Evolutionary conservation across 2,329 filamentous ascomycete species (phyloP).

Genomic region (Pseudomassariella vexata): DNA sequence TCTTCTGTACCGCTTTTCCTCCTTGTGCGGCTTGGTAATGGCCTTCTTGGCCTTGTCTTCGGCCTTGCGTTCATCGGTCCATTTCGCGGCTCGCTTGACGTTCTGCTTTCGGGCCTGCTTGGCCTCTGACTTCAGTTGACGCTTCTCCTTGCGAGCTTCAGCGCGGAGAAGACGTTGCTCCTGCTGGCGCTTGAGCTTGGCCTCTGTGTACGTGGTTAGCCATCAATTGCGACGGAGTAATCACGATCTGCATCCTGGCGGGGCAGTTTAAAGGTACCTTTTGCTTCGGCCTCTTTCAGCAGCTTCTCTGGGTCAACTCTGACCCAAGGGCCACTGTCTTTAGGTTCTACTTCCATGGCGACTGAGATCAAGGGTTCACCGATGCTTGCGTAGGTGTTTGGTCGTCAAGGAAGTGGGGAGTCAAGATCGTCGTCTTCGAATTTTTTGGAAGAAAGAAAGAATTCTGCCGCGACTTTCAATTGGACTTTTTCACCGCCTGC

Average conservation of each 20-base stretch:
- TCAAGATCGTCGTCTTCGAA: no score
- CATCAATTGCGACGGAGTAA: neutral
- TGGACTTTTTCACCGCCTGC: no score
- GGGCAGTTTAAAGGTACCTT: constrained; percentile 7
- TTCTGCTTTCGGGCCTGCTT: constrained; percentile 32
- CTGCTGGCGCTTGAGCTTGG: constrained; percentile 19
- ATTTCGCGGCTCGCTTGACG: constrained; percentile 24
- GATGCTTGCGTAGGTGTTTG: no score
- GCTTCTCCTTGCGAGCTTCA: constrained; percentile 30
- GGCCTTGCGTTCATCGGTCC: constrained; percentile 25
- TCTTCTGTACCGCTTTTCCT: constrained; percentile 31
- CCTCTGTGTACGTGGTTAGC: constrained; percentile 15
- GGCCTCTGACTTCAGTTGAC: constrained; percentile 26
- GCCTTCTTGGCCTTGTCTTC: constrained; percentile 26
- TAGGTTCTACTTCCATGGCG: constrained; percentile 7
- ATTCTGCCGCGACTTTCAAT: no score
- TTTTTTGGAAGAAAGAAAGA: no score
- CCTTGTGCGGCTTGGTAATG: constrained; percentile 21
- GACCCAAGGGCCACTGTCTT: constrained; percentile 9
- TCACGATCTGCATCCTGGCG: neutral
- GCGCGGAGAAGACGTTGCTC: constrained; percentile 19
- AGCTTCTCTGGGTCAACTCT: constrained; percentile 5
- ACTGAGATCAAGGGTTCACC: no score
- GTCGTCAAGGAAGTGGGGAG: no score
- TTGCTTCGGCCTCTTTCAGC: constrained; percentile 3